phyloP scores from a whole-genome alignment of 2,329 filamentous ascomycete genomes.

The Fusarium incarnatum region DNA sequence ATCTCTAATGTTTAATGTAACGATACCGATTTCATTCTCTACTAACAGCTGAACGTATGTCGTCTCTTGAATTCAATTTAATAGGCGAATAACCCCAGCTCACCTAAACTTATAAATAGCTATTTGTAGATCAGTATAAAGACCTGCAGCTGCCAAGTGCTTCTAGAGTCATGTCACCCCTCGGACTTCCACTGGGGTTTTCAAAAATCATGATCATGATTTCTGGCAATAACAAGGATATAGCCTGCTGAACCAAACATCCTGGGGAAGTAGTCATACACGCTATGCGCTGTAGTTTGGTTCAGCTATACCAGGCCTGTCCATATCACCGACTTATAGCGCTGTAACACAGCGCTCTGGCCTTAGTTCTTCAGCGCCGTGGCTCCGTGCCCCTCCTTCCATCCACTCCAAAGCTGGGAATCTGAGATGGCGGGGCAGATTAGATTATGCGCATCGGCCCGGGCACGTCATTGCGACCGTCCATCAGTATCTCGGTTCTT shows the following conservation, averaged over 20 bases:
- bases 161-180: not conserved
- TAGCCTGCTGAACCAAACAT: not conserved
- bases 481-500: conserved; percentile 36
- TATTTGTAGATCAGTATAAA: not conserved
- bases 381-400: conserved; percentile 25
- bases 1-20: not conserved
- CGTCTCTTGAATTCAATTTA: not conserved
- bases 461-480: conserved; percentile 44
- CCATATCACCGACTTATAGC: conserved; percentile 19
- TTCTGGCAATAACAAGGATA: conserved; percentile 3
- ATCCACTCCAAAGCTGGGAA: conserved; percentile 37
- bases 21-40: not conserved
- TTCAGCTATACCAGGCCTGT: conserved; percentile 17
- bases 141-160: not conserved
- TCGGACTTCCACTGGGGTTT: not conserved
- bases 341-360: not conserved
- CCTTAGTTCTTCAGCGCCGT: not conserved
- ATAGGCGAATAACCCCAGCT: not conserved
- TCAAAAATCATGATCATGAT: not conserved
- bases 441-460: conserved; percentile 42
- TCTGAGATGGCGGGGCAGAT: conserved; percentile 44
- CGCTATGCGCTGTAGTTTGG: conserved; percentile 6
- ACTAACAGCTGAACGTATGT: not conserved
- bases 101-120: not conserved
- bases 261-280: not conserved